Percentiles rank a stretch among this genome's conserved stretches.
phyloP scores from a whole-genome alignment of 228 moss, liverwort and hornwort species.

The Sphagnum magellanicum region DNA sequence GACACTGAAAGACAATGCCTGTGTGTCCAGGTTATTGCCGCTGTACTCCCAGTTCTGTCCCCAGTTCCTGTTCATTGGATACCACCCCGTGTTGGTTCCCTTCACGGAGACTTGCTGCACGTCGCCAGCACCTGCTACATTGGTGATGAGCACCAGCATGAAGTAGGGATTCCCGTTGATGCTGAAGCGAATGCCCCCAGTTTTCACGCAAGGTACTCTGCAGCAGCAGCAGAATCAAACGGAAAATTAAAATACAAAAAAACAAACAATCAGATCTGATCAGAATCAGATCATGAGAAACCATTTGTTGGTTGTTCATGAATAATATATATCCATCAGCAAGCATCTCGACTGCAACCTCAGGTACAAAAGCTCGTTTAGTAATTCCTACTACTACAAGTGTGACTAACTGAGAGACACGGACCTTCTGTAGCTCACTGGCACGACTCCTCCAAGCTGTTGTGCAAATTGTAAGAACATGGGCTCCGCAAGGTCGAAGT shows the following conservation, averaged over 20 bases:
- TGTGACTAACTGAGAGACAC: too few species aligned
- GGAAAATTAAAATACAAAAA: too few species aligned
- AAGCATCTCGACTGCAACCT: too few species aligned
- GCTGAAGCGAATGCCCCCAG: constrained; percentile 22
- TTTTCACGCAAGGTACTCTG: constrained; percentile 29
- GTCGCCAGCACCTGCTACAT: constrained; percentile 39
- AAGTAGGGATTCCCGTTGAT: constrained; percentile 32
- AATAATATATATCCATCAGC: too few species aligned
- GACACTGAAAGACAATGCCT: constrained; percentile 24
- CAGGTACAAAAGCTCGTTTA: too few species aligned
- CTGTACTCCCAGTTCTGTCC: constrained; percentile 36
- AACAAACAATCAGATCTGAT: too few species aligned
- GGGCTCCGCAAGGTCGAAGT: constrained; percentile 33
- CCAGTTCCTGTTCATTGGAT: constrained; percentile 32
- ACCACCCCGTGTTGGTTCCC: constrained; percentile 15
- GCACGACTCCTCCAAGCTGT: constrained; percentile 22
- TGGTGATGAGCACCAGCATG: constrained; percentile 34
- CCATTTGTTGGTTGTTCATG: too few species aligned
- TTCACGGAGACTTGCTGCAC: constrained; percentile 17
- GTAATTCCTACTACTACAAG: too few species aligned
- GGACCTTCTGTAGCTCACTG: constrained; percentile 26
- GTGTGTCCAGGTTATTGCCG: constrained; percentile 17
- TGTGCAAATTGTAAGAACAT: constrained; percentile 31
- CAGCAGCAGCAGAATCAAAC: neutral
- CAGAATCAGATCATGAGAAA: too few species aligned